Conservation (phyloP, 2,329 filamentous ascomycete species). For the Mycogone perniciosa region DNA sequence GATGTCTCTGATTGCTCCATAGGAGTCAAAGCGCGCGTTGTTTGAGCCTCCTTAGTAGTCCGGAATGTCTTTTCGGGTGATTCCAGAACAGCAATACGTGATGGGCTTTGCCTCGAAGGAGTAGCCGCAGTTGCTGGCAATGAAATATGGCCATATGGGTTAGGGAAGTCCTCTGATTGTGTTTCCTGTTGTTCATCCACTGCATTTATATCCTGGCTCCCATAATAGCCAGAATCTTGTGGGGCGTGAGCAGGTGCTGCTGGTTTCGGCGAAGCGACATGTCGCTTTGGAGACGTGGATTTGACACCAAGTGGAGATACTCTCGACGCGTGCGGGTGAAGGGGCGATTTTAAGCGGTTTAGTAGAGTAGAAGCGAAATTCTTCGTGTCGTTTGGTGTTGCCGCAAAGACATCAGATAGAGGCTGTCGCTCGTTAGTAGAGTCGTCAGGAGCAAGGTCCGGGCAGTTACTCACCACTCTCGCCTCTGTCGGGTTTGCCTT, state of each 20-base stretch:
- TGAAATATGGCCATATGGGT: conserved; percentile 15
- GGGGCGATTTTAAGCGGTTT: conserved; percentile 47
- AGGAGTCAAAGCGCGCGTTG: conserved; percentile 17
- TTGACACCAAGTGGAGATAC: conserved; percentile 31
- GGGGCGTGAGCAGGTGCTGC: conserved; percentile 17
- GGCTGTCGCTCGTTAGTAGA: conserved; percentile 40
- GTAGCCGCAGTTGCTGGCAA: conserved; percentile 14
- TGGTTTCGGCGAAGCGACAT: conserved; percentile 26
- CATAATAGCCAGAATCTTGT: conserved; percentile 66
- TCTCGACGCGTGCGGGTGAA: conserved; percentile 48
- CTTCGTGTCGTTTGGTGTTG: conserved; percentile 47
- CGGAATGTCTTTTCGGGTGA: conserved; percentile 35
- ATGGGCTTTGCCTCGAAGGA: conserved; percentile 18
- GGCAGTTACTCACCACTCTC: conserved; percentile 52
- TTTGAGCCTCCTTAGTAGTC: conserved; percentile 41
- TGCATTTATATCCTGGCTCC: conserved; percentile 46
- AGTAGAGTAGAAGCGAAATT: conserved; percentile 44
- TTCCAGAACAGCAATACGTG: conserved; percentile 23
- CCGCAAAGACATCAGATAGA: conserved; percentile 52
- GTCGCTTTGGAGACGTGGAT: conserved; percentile 26
- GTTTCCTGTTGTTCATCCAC: conserved; percentile 20
- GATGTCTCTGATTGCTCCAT: background rate
- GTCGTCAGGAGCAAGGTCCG: background rate
- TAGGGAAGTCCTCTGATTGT: conserved; percentile 16
- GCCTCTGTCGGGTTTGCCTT: conserved; percentile 53